Conservation (phyloP, 345 rosid species). For the Rhizophora apiculata region DNA sequence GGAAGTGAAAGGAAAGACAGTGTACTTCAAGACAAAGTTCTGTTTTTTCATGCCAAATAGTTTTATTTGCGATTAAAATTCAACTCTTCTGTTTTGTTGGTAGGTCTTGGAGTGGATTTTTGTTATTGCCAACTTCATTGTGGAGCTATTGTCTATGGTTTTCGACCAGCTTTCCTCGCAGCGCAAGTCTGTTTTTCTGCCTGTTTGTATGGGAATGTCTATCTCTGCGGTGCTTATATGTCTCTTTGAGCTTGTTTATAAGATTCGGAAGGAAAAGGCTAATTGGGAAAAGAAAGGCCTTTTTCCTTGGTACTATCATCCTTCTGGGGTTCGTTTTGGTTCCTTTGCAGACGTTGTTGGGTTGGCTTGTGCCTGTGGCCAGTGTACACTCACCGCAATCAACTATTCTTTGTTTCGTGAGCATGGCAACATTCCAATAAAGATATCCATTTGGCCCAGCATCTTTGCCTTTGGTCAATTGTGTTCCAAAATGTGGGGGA, state of each 20-base stretch:
- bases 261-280: not conserved
- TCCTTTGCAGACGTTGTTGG: not conserved
- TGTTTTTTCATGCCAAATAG: no score
- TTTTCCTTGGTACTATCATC: constrained; percentile 4
- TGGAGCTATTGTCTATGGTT: not conserved
- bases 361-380: constrained; percentile 2
- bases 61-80: not conserved
- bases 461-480: constrained; percentile 8
- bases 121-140: not conserved
- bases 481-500: not conserved
- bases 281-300: not conserved
- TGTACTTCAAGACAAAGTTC: no score
- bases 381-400: not conserved
- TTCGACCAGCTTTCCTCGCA: constrained; percentile 1
- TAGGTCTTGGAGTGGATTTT: not conserved
- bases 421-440: not conserved
- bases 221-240: not conserved
- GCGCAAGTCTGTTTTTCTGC: not conserved
- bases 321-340: constrained; percentile 3
- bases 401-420: not conserved
- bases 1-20: not conserved
- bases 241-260: not conserved
- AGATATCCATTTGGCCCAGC: not conserved
- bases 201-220: constrained; percentile 3
- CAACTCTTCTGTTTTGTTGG: not conserved